Evolutionary conservation across 2,329 filamentous ascomycete species (phyloP).

Genomic region (Sphaerostilbella broomeana): DNA sequence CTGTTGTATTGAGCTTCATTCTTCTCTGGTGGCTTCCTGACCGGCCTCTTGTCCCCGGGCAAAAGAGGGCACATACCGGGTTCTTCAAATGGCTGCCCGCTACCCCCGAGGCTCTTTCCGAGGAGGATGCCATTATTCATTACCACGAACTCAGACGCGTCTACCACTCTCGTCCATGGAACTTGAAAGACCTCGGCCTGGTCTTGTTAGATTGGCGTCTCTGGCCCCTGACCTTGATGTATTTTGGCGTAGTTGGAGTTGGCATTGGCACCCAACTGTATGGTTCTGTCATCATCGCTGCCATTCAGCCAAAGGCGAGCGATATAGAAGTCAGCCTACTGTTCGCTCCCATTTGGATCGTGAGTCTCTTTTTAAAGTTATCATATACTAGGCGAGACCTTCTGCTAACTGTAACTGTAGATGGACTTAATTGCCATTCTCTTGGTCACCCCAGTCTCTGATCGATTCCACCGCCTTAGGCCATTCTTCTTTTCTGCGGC

Average conservation of each 20-base stretch:
- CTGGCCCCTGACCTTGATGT: conserved; percentile 84
- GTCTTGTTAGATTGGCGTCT: conserved; percentile 81
- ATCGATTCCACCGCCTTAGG: conserved; percentile 75
- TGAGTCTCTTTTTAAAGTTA: conserved; percentile 37
- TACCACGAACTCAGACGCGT: conserved; percentile 77
- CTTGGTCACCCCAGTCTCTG: conserved; percentile 75
- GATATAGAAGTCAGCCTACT: conserved; percentile 72
- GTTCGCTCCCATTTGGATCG: conserved; percentile 88
- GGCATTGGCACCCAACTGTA: conserved; percentile 88
- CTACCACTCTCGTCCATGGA: conserved; percentile 71
- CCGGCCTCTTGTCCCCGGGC: conserved; percentile 67
- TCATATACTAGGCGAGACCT: background rate
- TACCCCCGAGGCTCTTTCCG: conserved; percentile 63
- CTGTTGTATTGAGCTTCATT: conserved; percentile 61
- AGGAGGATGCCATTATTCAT: conserved; percentile 72
- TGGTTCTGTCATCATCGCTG: conserved; percentile 76
- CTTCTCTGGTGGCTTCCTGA: conserved; percentile 91
- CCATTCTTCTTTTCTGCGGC: conserved; percentile 75
- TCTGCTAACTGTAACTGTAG: conserved; percentile 31
- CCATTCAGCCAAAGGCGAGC: conserved; percentile 67
- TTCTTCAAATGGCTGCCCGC: conserved; percentile 60
- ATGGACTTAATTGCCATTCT: conserved; percentile 87
- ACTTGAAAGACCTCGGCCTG: conserved; percentile 57
- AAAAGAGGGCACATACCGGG: conserved; percentile 43
- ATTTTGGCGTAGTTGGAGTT: conserved; percentile 89